A percentile compares a stretch with the other conserved stretches of the same genome.
Evolutionary conservation across 352 stramenopile species (phyloP).

Genomic region (Phytophthora fragariaefolia): DNA sequence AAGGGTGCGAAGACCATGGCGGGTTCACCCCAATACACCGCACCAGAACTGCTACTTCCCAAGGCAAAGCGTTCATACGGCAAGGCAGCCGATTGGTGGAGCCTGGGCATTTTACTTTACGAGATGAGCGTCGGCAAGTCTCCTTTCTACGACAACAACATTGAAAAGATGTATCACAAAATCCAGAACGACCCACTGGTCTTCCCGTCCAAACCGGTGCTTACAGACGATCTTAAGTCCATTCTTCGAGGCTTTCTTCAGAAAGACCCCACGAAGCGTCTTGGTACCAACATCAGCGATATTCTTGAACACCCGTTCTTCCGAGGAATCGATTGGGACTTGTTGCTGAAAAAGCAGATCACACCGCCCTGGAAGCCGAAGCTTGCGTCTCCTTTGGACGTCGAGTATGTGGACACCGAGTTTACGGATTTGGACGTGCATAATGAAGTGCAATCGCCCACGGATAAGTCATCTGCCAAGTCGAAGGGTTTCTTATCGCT

Average conservation of each 20-base stretch:
- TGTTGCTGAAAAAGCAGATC: slow-evolving; percentile 85
- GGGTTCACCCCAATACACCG: slow-evolving; percentile 88
- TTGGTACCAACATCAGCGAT: slow-evolving; percentile 89
- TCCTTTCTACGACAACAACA: slow-evolving; percentile 94
- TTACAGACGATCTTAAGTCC: slow-evolving; percentile 78
- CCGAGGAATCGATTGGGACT: slow-evolving; percentile 82
- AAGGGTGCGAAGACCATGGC: slow-evolving; percentile 91
- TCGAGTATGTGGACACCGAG: slow-evolving; percentile 88
- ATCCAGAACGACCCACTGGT: slow-evolving; percentile 89
- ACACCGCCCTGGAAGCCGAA: slow-evolving; percentile 88
- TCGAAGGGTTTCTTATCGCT: slow-evolving; percentile 88
- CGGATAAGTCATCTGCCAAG: slow-evolving; percentile 74
- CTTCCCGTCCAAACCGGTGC: slow-evolving; percentile 79
- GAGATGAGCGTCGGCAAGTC: slow-evolving; percentile 94
- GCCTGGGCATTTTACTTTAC: slow-evolving; percentile 91
- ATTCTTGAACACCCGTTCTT: slow-evolving; percentile 88
- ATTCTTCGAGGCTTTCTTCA: slow-evolving; percentile 84
- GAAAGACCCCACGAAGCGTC: slow-evolving; percentile 87
- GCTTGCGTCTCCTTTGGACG: slow-evolving; percentile 80
- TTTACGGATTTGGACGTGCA: slow-evolving; percentile 88
- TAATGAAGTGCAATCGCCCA: slow-evolving; percentile 84
- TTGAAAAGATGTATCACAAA: slow-evolving; percentile 94
- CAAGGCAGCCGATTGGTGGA: slow-evolving; percentile 91
- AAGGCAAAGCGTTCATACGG: slow-evolving; percentile 90
- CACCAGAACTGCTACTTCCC: slow-evolving; percentile 80